These are phyloP conservation scores for Boletus vinaceobasis DNA, from an alignment of 768 basidiomycete genomes.

Conservation along the genomic window DNA sequence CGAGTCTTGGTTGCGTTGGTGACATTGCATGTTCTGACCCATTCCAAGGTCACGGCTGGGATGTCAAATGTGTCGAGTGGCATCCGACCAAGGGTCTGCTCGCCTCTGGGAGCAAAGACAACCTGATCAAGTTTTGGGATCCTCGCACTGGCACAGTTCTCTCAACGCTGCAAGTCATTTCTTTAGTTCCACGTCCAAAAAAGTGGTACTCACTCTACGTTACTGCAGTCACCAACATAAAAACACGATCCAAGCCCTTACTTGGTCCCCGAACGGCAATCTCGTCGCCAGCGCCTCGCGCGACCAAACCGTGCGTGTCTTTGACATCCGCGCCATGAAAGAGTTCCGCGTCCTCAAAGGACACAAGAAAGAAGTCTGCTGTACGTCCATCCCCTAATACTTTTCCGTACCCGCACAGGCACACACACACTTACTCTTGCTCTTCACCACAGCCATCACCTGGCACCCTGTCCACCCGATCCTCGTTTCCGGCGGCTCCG, in stretches of 20 bases:
- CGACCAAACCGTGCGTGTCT: slow-evolving; percentile 92
- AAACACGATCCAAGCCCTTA: slow-evolving; percentile 89
- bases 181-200: neutral
- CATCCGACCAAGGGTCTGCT: slow-evolving; percentile 95
- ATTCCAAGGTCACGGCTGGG: slow-evolving; percentile 94
- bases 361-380: slow-evolving; percentile 98
- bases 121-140: slow-evolving; percentile 99
- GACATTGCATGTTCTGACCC: no score
- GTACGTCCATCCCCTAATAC: slow-evolving; percentile 44
- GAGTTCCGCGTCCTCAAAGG: slow-evolving; percentile 90
- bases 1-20: no score
- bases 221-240: slow-evolving; percentile 87
- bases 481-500: slow-evolving; percentile 90
- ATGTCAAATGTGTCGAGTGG: slow-evolving; percentile 98
- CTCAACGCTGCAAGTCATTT: slow-evolving; percentile 72
- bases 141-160: slow-evolving; percentile 88
- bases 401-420: neutral
- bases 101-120: slow-evolving; percentile 95
- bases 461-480: slow-evolving; percentile 97
- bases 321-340: slow-evolving; percentile 98
- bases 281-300: slow-evolving; percentile 92
- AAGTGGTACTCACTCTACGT: neutral
- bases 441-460: slow-evolving; percentile 54
- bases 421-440: neutral
- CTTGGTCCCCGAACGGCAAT: slow-evolving; percentile 95